Base-by-base conservation (phyloP, 768 basidiomycete species). In the Tylopilus plumbeoviolaceoides region DNA sequence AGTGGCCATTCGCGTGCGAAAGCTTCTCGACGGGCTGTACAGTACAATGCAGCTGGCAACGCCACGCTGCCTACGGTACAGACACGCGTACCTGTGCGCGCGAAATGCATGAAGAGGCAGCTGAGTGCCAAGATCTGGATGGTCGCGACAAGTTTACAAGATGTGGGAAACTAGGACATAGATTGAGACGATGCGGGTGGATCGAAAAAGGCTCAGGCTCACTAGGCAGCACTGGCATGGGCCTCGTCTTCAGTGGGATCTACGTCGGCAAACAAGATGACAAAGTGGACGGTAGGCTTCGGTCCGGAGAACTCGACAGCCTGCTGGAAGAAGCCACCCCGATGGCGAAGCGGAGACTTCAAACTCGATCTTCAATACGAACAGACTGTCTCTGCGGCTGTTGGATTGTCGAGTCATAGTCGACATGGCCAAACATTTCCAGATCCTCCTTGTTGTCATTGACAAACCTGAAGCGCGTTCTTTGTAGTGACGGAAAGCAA, bases 351-450 rank as follows among this genome's bases (percentile, higher is more conserved):
- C 75, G 21, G 81, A 75, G 33, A 71, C 64, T 47, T 90, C 87
- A 53, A 88, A 77, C 50, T 80, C 80, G 52, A 91, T 76, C 68
- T 83, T 88, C 63, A 91, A 75, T 14, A 88, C 91, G 33, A 93
- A 80, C 72, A 93, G 76, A 67, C 89, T 91, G 54, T 91, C 88
- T 21, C 91, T 80, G 42, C 87, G 82, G 67, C 82, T 89, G 65
- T 91, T 91, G 87, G 54, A 92, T 91, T 42, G 88, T 75, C 0
- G 87, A 78, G 71, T 93, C 91, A 63, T 93, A 93, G 62, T 81
- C 85, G 58, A 87, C 82, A 62, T 93, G 91, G 14, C 91, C 89
- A 66, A 91, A 93, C 88, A 93, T 92, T 9, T 90, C 89, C 14
- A 75, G 75, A 61, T 91, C 90, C 39, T 92, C 90, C 54, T 77